Base-by-base conservation (phyloP, 176 grass and related monocot genomes). In the sorghum (Sorghum bicolor) region DNA sequence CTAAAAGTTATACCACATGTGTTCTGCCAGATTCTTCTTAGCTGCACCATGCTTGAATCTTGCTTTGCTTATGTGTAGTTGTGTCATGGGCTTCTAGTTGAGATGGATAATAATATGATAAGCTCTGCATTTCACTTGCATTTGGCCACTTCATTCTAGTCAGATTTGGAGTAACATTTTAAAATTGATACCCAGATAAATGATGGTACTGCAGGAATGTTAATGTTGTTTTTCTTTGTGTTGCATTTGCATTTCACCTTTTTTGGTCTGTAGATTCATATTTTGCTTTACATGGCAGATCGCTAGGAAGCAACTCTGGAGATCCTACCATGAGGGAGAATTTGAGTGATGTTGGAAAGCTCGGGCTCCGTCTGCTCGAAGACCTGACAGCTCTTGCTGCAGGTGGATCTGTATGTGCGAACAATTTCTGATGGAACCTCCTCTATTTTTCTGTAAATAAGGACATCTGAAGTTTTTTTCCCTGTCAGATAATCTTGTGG, bases 341-440 rank as follows among this genome's bases (percentile, higher is more conserved):
- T 87, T 85, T 98, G 47, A 98, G 79, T 70, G 92, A 93, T 38
- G 68, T 87, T 78, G 96, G 93, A 86, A 98, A 93, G 78, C 92
- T 98, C 41, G 96, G 96, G 79, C 93, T 98, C 60, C 92, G 91
- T 76, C 85, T 98, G 44, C 96, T 98, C 12, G 93, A 95, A 93
- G 96, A 98, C 89, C 87, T 98, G 89, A 98, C 96, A 93, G 93
- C 93, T 90, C 93, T 98, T 85, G 96, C 96, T 87, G 92, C 93
- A 93, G 93, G 96, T 98, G 96, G 96, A 95, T 95, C 96, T 92
- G 96, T 98, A 98, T 94, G 96, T 98, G 93, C 72, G 68, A 91
- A 87, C 86, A 79, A 82, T 85, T 89, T 84, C 81, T 68, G 33
- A 79, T 67, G 62, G 28, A 62, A 67, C n/a, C 76, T 87, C 86